Percentiles rank a stretch among this genome's conserved stretches.
Conservation (phyloP, 2,329 filamentous ascomycete genomes). For the Cladobotryum protrusum region DNA sequence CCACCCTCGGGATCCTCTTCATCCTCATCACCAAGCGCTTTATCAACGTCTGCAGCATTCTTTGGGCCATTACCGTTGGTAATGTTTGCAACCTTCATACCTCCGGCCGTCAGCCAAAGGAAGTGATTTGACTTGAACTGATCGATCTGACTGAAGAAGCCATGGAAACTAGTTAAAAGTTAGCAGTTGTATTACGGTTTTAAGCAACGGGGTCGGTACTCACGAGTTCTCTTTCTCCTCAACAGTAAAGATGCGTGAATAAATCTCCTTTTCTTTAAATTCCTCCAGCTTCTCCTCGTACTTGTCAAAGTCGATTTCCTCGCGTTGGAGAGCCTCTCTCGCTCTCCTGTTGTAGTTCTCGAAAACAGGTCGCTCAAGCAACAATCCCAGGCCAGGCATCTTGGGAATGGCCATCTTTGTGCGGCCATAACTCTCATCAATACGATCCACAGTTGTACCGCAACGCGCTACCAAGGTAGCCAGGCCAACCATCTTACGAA, state of each 20-base stretch:
- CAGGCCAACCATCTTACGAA: conserved; percentile 98
- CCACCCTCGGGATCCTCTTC: conserved; percentile 44
- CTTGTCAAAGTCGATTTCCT: conserved; percentile 70
- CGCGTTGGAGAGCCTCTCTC: conserved; percentile 53
- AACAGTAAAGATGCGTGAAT: conserved; percentile 81
- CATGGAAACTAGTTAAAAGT: conserved; percentile 54
- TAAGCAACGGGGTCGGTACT: conserved; percentile 32
- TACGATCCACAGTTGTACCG: conserved; percentile 65
- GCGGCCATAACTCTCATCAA: conserved; percentile 66
- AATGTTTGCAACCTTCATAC: conserved; percentile 53
- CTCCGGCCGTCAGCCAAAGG: conserved; percentile 66
- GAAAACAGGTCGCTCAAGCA: conserved; percentile 89
- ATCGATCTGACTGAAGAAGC: conserved; percentile 75
- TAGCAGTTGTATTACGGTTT: background rate
- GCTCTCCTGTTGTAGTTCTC: conserved; percentile 78
- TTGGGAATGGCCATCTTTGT: conserved; percentile 85
- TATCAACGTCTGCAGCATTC: conserved; percentile 36
- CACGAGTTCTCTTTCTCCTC: conserved; percentile 84
- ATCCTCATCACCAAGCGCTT: conserved; percentile 47
- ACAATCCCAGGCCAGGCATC: conserved; percentile 78
- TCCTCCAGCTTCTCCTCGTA: conserved; percentile 73
- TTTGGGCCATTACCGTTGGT: conserved; percentile 27
- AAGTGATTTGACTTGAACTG: conserved; percentile 67
- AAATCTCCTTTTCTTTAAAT: conserved; percentile 91
- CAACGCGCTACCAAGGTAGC: conserved; percentile 77